phyloP scores from a whole-genome alignment of 1,284 basidiomycete genomes.

The Tilletia indica region DNA sequence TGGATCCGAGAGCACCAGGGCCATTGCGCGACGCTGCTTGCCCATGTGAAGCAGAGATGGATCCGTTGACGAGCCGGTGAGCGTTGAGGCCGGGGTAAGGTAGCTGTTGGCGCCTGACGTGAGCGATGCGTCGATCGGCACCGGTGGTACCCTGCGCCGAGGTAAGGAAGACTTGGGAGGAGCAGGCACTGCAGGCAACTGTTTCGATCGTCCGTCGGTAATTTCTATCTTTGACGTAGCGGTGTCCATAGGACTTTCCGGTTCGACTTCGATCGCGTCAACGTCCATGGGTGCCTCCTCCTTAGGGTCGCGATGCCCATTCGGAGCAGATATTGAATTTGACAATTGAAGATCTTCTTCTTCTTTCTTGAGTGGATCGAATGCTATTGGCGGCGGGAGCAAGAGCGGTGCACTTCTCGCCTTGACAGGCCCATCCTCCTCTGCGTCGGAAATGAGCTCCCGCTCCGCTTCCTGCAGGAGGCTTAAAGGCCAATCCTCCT shows the following conservation, averaged over 20 bases:
- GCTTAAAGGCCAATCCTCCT: background rate
- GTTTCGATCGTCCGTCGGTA: background rate
- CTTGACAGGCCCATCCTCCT: background rate
- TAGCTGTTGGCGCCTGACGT: slow-evolving; percentile 9
- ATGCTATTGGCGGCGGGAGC: background rate
- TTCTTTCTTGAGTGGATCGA: background rate
- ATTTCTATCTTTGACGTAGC: background rate
- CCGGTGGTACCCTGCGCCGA: background rate
- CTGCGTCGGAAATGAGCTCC: background rate
- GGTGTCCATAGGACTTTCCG: background rate
- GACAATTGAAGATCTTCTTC: background rate
- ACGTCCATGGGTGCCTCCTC: background rate
- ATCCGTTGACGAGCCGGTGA: slow-evolving; percentile 2
- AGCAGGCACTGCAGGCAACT: background rate
- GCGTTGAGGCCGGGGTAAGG: background rate
- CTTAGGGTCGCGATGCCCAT: background rate
- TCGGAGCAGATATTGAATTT: no score
- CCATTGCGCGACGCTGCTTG: slow-evolving; percentile 1
- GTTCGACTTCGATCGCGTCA: background rate
- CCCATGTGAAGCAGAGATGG: slow-evolving; percentile 11
- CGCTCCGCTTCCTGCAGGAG: slow-evolving; percentile 7
- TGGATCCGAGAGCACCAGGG: slow-evolving; percentile 10
- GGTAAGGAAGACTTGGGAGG: background rate
- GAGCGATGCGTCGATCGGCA: slow-evolving; percentile 8
- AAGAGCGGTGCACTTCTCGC: background rate